phyloP scores from a whole-genome alignment of 768 basidiomycete species.

The Boletellus ananas region DNA sequence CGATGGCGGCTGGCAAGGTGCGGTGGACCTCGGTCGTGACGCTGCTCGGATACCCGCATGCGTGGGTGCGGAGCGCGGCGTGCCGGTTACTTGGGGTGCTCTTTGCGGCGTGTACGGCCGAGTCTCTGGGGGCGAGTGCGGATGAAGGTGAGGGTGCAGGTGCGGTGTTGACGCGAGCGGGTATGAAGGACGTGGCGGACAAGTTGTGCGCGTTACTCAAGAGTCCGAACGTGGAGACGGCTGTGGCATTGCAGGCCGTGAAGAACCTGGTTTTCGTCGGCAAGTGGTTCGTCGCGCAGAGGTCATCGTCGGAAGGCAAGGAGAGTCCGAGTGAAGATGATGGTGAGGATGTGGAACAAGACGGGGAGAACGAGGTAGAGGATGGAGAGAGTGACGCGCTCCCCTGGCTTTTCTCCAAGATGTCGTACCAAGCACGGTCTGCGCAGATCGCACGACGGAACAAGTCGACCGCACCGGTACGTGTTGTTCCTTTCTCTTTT shows the following conservation, averaged over 20 bases:
- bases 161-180: conserved; percentile 49
- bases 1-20: conserved; percentile 43
- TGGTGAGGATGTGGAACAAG: conserved; percentile 1
- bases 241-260: conserved; percentile 76
- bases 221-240: conserved; percentile 71
- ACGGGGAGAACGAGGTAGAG: conserved; percentile 21
- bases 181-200: conserved; percentile 67
- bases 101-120: conserved; percentile 45
- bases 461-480: conserved; percentile 43
- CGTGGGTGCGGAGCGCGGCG: conserved; percentile 87
- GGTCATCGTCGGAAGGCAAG: conserved; percentile 24
- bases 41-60: conserved; percentile 84
- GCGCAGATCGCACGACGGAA: conserved; percentile 70
- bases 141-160: background rate
- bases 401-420: conserved; percentile 90
- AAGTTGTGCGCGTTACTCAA: conserved; percentile 77
- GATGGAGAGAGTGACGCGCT: conserved; percentile 45
- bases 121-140: conserved; percentile 19
- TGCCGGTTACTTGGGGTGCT: conserved; percentile 71
- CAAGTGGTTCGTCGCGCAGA: conserved; percentile 62
- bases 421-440: conserved; percentile 83
- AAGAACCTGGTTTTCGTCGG: conserved; percentile 94
- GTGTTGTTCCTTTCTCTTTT: conserved; percentile 15
- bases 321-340: conserved; percentile 15
- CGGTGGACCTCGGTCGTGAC: conserved; percentile 60